Evolutionary conservation across 2,329 filamentous ascomycete genomes (phyloP), one percentile per base, ranked within the genome.

Genomic region (Penicillium sp.): DNA sequence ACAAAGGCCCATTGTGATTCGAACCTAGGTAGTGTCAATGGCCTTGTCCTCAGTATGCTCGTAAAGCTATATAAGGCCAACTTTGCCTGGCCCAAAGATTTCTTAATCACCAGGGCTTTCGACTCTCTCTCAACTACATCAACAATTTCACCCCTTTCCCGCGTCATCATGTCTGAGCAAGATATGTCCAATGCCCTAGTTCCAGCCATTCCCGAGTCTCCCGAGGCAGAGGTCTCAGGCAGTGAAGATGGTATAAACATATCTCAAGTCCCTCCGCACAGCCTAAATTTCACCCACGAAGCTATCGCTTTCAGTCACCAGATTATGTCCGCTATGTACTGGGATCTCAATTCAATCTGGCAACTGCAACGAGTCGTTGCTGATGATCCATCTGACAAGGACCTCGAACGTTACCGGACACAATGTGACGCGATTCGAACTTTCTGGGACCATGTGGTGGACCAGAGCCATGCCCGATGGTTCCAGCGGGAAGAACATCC

Each of bases 301-400:
- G 48, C 48, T 17, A 11, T 11, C n/a, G n/a, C n/a, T 31, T 25
- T 14, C 14, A 14, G 17, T 35, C 41, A 5, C 34, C 28, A 63
- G 11, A 60, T 61, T 31, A 42, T 68, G 6, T 55, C 56, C 2
- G 64, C 66, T 5, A 60, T 69, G 4, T 67, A 63, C 52, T 65
- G 62, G 57, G 66, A 69, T 41, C 55, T 69, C 34, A 66, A 67
- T 45, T 41, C 50, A 38, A 45, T 60, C 4, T 64, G 60, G 48
- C 20, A 55, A 41, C 35, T 62, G 28, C 54, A 58, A 48, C 54
- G 52, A 31, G 43, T 58, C 12, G 17, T 42, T 5, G 31, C n/a
- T 11, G 55, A 37, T 7, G 8, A 49, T 3, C 42, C 53, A n/a
- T 37, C n/a, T 11, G 15, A 15, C 10, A 28, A 47, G 12, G 53